Conservation (phyloP, 352 stramenopile species). For the Paralagenidium karlingii region DNA sequence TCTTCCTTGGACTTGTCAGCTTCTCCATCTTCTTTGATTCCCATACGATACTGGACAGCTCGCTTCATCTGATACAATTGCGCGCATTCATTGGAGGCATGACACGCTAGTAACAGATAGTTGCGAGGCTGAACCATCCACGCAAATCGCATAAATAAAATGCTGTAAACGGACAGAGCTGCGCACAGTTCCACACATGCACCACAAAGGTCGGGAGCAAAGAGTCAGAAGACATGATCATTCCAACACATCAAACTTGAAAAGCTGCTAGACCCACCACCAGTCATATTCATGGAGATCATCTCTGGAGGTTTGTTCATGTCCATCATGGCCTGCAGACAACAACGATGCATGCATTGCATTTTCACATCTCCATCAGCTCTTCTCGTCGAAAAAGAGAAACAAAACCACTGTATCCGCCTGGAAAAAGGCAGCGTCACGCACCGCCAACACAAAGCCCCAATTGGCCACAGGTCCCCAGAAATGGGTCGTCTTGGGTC, state of each 20-base stretch:
- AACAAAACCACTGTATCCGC: neutral
- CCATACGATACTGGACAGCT: conserved; percentile 19
- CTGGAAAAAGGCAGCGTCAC: too few relatives aligned
- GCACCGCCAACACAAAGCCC: conserved; percentile 75
- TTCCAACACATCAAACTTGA: conserved; percentile 1
- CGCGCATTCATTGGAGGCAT: conserved; percentile 69
- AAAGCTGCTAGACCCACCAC: conserved; percentile 19
- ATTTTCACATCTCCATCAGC: too few relatives aligned
- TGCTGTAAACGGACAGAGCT: conserved; percentile 76
- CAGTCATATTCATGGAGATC: conserved; percentile 83
- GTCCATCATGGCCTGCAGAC: conserved; percentile 54
- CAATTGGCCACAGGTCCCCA: conserved; percentile 83
- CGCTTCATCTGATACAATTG: conserved; percentile 77
- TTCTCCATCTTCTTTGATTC: conserved; percentile 18
- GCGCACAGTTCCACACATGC: neutral
- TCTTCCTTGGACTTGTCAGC: conserved; percentile 6
- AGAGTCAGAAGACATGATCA: neutral
- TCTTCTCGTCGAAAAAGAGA: neutral
- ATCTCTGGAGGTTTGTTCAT: conserved; percentile 73
- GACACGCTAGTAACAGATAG: conserved; percentile 73
- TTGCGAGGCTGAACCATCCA: conserved; percentile 84
- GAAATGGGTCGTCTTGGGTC: conserved; percentile 81
- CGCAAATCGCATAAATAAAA: conserved; percentile 84
- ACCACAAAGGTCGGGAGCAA: neutral
- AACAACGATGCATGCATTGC: conserved; percentile 1